phyloP scores from a whole-genome alignment of 306 rosid species.

The Vigna hirtella region DNA sequence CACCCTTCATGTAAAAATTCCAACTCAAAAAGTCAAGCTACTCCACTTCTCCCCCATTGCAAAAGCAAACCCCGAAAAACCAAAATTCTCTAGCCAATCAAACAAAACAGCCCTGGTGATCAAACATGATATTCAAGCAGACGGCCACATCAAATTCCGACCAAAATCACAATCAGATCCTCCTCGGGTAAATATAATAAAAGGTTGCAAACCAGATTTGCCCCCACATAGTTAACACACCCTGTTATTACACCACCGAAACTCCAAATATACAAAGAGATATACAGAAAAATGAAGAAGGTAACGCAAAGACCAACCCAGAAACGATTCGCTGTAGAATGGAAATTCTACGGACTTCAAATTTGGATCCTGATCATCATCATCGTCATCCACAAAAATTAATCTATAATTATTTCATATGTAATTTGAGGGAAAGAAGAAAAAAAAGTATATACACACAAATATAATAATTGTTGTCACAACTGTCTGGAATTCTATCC shows the following conservation, averaged over 20 bases:
- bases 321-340: constrained; percentile 48
- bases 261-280: constrained; percentile 32
- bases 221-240: constrained; percentile 50
- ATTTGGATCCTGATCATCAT: constrained; percentile 46
- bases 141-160: constrained; percentile 40
- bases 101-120: constrained; percentile 43
- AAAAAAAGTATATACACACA: background rate
- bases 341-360: constrained; percentile 42
- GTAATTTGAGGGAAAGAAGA: constrained; percentile 17
- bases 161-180: constrained; percentile 49
- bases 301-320: constrained; percentile 46
- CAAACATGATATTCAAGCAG: constrained; percentile 37
- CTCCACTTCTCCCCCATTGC: constrained; percentile 45
- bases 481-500: constrained; percentile 21
- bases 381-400: constrained; percentile 25
- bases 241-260: constrained; percentile 38
- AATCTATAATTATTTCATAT: constrained; percentile 20
- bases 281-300: background rate
- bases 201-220: constrained; percentile 18
- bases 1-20: constrained; percentile 38
- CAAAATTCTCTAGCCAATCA: constrained; percentile 40
- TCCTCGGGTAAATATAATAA: constrained; percentile 21
- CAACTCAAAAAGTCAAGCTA: constrained; percentile 48
- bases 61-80: constrained; percentile 36
- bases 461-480: background rate